Percentiles rank a stretch among this genome's conserved stretches.
Conservation (phyloP, 73 alveolate species). For the Paramecium sexaurelia region DNA sequence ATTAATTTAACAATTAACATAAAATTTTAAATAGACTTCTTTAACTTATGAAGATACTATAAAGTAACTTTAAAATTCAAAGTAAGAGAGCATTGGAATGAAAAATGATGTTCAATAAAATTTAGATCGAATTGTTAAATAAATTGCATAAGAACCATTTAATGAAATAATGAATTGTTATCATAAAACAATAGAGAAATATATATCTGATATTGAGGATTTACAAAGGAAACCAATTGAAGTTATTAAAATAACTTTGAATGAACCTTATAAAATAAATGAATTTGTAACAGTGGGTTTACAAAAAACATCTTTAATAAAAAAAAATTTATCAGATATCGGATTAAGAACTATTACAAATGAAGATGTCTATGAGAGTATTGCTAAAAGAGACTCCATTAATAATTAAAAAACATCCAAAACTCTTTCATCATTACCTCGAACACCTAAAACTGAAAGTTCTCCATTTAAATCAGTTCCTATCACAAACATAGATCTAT, state of each 20-base stretch:
- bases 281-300: not conserved
- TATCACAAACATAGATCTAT: not conserved
- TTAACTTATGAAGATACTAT: not conserved
- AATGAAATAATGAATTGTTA: constrained; percentile 7
- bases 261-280: not conserved
- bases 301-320: constrained; percentile 5
- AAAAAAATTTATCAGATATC: not conserved
- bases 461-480: constrained; percentile 1
- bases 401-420: not conserved
- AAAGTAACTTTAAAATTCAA: not conserved
- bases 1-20: not conserved
- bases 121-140: not conserved
- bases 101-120: constrained; percentile 15
- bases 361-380: constrained; percentile 37
- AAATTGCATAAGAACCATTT: constrained; percentile 4
- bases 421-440: not conserved
- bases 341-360: not conserved
- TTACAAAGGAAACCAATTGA: constrained; percentile 2
- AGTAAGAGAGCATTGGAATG: constrained; percentile 2
- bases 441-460: constrained; percentile 44
- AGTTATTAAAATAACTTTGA: not conserved
- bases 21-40: not conserved
- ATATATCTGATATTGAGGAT: not conserved
- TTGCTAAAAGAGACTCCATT: not conserved
- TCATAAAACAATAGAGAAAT: not conserved